phyloP scores from a whole-genome alignment of 1,284 basidiomycete species.

The Naganishia sp. region DNA sequence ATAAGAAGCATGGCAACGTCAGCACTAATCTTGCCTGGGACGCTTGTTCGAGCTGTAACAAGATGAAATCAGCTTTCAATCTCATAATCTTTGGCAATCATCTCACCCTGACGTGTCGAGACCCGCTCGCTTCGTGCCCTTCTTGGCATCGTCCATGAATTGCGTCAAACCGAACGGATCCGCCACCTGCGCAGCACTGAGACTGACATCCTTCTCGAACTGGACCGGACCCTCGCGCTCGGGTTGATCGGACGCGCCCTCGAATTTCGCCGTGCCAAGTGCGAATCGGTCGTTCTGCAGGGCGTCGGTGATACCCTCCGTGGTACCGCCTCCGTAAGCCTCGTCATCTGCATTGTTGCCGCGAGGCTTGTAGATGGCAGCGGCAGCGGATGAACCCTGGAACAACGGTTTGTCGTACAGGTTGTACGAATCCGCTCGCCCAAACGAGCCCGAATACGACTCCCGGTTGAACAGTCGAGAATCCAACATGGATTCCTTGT shows the following conservation, averaged over 20 bases:
- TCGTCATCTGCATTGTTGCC: conserved; percentile 79
- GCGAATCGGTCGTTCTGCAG: conserved; percentile 92
- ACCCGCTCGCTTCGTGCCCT: conserved; percentile 78
- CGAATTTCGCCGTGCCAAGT: conserved; percentile 85
- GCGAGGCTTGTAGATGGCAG: conserved; percentile 94
- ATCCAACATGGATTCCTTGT: conserved; percentile 95
- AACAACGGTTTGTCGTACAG: conserved; percentile 95
- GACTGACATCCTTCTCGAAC: conserved; percentile 89
- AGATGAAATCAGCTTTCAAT: neutral
- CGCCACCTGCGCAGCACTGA: conserved; percentile 48
- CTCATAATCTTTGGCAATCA: neutral
- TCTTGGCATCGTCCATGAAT: conserved; percentile 95
- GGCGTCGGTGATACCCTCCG: conserved; percentile 86
- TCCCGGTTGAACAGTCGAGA: conserved; percentile 97
- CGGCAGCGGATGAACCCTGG: conserved; percentile 90
- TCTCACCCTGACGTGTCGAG: conserved; percentile 44
- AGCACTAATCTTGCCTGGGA: conserved; percentile 30
- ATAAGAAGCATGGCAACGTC: neutral
- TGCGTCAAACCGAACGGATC: conserved; percentile 99
- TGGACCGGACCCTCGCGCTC: conserved; percentile 91
- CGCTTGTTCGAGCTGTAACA: conserved; percentile 29
- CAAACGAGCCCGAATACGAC: conserved; percentile 75
- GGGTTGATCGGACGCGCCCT: conserved; percentile 69
- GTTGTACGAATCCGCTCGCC: conserved; percentile 88
- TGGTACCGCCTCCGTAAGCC: conserved; percentile 87